These are phyloP conservation scores for Raffaelea arxii DNA, from an alignment of 2,329 filamentous ascomycete species.

Conservation along the genomic window DNA sequence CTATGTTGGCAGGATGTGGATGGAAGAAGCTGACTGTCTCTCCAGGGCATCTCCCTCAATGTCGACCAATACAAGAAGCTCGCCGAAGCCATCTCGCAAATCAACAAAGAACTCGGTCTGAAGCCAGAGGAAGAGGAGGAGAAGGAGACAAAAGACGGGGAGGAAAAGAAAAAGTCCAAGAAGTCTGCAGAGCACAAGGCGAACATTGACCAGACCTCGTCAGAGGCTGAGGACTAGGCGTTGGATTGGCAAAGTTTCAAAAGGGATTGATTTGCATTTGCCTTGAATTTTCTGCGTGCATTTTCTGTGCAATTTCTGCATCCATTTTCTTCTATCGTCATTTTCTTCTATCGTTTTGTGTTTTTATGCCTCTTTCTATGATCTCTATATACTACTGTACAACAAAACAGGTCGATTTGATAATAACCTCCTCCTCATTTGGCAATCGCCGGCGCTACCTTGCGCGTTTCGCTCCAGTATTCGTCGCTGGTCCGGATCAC, in stretches of 20 bases:
- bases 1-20: not conserved
- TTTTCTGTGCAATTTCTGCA: too few relatives aligned
- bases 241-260: too few relatives aligned
- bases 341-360: too few relatives aligned
- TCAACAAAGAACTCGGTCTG: slow-evolving; percentile 45
- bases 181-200: not conserved
- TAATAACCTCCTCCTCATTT: not conserved
- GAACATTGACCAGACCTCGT: not conserved
- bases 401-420: too few relatives aligned
- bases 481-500: slow-evolving; percentile 30
- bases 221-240: too few relatives aligned
- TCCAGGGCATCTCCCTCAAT: slow-evolving; percentile 58
- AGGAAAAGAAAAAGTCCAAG: not conserved
- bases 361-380: too few relatives aligned
- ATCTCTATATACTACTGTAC: too few relatives aligned
- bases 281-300: too few relatives aligned
- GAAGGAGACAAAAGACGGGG: not conserved
- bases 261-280: too few relatives aligned
- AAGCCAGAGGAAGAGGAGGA: slow-evolving; percentile 2
- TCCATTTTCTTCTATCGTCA: too few relatives aligned
- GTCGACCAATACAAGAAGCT: slow-evolving; percentile 53
- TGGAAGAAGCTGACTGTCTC: not conserved
- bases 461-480: slow-evolving; percentile 31
- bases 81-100: slow-evolving; percentile 43
- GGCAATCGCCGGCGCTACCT: not conserved